Evolutionary conservation across 2,329 filamentous ascomycete genomes (phyloP).

Genomic region (Pseudogymnoascus sp.): DNA sequence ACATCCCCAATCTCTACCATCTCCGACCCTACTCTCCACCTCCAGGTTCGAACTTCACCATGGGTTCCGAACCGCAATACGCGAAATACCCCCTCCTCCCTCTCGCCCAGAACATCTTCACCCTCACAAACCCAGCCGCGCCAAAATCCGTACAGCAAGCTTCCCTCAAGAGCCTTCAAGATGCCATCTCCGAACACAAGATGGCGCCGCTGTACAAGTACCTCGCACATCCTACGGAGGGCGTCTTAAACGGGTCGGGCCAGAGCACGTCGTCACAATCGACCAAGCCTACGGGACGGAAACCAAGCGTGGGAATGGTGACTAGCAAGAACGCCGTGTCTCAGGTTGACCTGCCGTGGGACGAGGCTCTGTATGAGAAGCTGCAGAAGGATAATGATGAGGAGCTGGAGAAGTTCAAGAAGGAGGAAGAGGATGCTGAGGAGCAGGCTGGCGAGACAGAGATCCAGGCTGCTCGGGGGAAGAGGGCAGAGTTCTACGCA

Average conservation of each 20-base stretch:
- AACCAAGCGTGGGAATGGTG: conserved; percentile 68
- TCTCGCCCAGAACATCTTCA: conserved; percentile 78
- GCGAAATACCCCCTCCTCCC: conserved; percentile 76
- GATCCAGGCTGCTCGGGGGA: conserved; percentile 83
- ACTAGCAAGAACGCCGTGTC: conserved; percentile 59
- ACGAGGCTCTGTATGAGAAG: conserved; percentile 76
- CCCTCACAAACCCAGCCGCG: conserved; percentile 72
- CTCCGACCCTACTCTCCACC: not conserved
- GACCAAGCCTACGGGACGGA: conserved; percentile 53
- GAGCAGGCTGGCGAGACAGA: conserved; percentile 97
- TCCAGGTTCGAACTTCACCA: conserved; percentile 36
- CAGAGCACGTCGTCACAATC: conserved; percentile 37
- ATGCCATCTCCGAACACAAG: conserved; percentile 75
- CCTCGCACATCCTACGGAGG: conserved; percentile 67
- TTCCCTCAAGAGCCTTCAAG: conserved; percentile 66
- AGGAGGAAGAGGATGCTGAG: conserved; percentile 85
- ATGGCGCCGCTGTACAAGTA: conserved; percentile 85
- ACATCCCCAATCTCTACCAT: not conserved
- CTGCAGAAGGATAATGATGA: conserved; percentile 69
- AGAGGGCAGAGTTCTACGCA: conserved; percentile 93
- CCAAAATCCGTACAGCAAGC: conserved; percentile 57
- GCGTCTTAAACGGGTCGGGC: conserved; percentile 45
- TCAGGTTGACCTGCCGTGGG: conserved; percentile 72
- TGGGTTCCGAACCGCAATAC: conserved; percentile 76
- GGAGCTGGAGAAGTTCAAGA: conserved; percentile 68